A percentile compares a stretch with the other conserved stretches of the same genome.
These are phyloP conservation scores for Aspergillus latus DNA, from an alignment of 2,329 filamentous ascomycete species.

Conservation along the genomic window DNA sequence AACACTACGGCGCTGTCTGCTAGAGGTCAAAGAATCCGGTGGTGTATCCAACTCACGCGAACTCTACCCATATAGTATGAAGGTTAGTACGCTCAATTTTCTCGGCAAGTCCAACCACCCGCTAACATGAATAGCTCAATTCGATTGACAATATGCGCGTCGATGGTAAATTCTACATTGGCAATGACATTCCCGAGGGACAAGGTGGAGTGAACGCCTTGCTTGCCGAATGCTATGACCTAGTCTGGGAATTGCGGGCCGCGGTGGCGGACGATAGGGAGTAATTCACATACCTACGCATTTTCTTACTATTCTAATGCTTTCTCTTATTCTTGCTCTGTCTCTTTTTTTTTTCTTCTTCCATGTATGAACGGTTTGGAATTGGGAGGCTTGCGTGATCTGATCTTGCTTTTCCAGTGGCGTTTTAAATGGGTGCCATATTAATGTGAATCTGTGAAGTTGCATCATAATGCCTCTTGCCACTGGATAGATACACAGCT, in stretches of 20 bases:
- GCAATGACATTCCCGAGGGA: slow-evolving; percentile 69
- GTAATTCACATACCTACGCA: not conserved
- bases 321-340: not conserved
- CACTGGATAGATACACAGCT: not conserved
- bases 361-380: slow-evolving; percentile 17
- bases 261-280: slow-evolving; percentile 48
- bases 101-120: not conserved
- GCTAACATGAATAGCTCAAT: slow-evolving; percentile 64
- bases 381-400: slow-evolving; percentile 8
- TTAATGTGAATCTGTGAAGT: not conserved
- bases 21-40: slow-evolving; percentile 89
- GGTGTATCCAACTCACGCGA: slow-evolving; percentile 85
- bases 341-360: not conserved
- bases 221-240: slow-evolving; percentile 87
- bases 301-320: not conserved
- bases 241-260: slow-evolving; percentile 72
- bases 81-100: slow-evolving; percentile 55
- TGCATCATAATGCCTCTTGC: not conserved
- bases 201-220: slow-evolving; percentile 86
- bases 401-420: not conserved
- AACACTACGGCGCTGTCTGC: slow-evolving; percentile 82
- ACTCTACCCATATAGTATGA: slow-evolving; percentile 98
- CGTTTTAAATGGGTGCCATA: slow-evolving; percentile 2
- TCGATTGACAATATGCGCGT: slow-evolving; percentile 97
- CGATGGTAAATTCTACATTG: slow-evolving; percentile 80